phyloP scores from a whole-genome alignment of 352 stramenopile species.

The Phytophthora rubi region DNA sequence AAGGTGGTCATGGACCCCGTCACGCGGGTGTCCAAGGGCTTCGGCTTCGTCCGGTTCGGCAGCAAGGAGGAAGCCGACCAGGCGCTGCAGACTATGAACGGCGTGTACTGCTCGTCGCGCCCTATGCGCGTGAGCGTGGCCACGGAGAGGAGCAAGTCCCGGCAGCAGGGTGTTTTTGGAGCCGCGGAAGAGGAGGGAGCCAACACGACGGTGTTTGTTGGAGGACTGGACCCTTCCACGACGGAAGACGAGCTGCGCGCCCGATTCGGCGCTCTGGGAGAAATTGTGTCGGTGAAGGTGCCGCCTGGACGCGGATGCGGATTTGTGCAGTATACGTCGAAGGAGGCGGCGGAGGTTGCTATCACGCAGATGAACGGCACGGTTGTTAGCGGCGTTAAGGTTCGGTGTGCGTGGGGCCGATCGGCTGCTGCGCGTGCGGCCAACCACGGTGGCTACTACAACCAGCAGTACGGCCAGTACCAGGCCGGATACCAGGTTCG shows the following conservation, averaged over 20 bases:
- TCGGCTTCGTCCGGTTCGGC: constrained; percentile 92
- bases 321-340: constrained; percentile 90
- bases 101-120: constrained; percentile 86
- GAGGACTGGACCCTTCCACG: constrained; percentile 79
- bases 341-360: constrained; percentile 83
- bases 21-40: constrained; percentile 92
- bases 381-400: constrained; percentile 77
- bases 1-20: constrained; percentile 92
- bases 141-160: constrained; percentile 77
- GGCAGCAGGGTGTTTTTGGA: constrained; percentile 38
- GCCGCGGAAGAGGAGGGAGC: constrained; percentile 59
- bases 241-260: constrained; percentile 87
- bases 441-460: constrained; percentile 50
- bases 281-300: constrained; percentile 57
- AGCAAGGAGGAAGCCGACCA: constrained; percentile 89
- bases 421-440: constrained; percentile 65
- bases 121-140: constrained; percentile 91
- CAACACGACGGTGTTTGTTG: constrained; percentile 94
- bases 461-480: constrained; percentile 61
- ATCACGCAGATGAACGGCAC: constrained; percentile 92
- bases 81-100: constrained; percentile 92
- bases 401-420: constrained; percentile 90
- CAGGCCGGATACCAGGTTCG: constrained; percentile 53
- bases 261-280: constrained; percentile 80
- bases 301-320: constrained; percentile 87